Conservation (phyloP, 2,329 filamentous ascomycete species). For the Pseudocercospora macadamiae region DNA sequence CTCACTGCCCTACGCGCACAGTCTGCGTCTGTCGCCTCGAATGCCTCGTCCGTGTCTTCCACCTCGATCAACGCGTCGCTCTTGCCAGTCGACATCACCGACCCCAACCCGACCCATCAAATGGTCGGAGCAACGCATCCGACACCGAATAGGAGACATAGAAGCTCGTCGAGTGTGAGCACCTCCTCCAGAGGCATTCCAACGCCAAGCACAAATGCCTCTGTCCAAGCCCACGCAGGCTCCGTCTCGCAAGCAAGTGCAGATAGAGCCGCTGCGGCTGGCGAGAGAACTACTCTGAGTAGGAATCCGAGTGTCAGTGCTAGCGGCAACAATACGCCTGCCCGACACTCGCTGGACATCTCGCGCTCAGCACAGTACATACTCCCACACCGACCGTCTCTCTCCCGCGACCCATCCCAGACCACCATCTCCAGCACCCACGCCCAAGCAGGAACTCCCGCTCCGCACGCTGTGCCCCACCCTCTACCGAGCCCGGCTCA, state of each 20-base stretch:
- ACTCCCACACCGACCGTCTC: constrained; percentile 38
- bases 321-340: constrained; percentile 40
- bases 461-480: constrained; percentile 19
- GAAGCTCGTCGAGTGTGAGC: constrained; percentile 37
- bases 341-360: constrained; percentile 36
- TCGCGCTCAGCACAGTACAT: constrained; percentile 29
- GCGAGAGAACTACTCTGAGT: constrained; percentile 28
- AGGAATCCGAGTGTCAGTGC: constrained; percentile 39
- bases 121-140: constrained; percentile 55
- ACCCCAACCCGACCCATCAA: constrained; percentile 50
- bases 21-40: constrained; percentile 65
- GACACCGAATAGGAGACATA: constrained; percentile 57
- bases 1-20: constrained; percentile 76
- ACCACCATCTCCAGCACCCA: constrained; percentile 30
- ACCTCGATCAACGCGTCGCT: constrained; percentile 53
- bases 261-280: constrained; percentile 40
- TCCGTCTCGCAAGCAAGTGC: constrained; percentile 40
- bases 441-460: constrained; percentile 31
- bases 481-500: constrained; percentile 27
- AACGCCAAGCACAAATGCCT: constrained; percentile 30
- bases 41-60: constrained; percentile 53
- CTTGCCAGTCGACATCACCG: constrained; percentile 48
- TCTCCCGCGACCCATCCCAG: constrained; percentile 37
- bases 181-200: constrained; percentile 28
- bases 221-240: constrained; percentile 28